Evolutionary conservation across 345 rosid species (phyloP).

Genomic region (Citrus unshiu): DNA sequence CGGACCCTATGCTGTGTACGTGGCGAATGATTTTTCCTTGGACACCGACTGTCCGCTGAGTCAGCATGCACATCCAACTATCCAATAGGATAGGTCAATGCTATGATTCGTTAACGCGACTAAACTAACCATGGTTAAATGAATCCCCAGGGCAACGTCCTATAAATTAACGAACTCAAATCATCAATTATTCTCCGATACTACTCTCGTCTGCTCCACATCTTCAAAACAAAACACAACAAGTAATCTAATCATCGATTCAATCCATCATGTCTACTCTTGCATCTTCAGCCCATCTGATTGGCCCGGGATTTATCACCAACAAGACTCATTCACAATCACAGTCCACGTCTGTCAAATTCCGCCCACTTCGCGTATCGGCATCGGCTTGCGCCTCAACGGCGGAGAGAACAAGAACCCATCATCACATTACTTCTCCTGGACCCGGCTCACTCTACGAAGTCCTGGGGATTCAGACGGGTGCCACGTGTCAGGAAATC

Average conservation of each 20-base stretch:
- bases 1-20: background rate
- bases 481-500: constrained; percentile 57
- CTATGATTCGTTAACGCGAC: constrained; percentile 14
- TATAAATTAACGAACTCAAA: constrained; percentile 8
- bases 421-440: constrained; percentile 17
- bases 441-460: constrained; percentile 44
- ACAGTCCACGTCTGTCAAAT: constrained; percentile 16
- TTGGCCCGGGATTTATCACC: constrained; percentile 3
- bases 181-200: background rate
- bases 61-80: constrained; percentile 26
- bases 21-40: background rate
- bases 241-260: too few relatives aligned
- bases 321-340: constrained; percentile 1
- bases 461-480: constrained; percentile 51
- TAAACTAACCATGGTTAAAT: constrained; percentile 27
- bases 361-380: constrained; percentile 33
- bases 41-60: constrained; percentile 38
- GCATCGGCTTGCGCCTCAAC: constrained; percentile 37
- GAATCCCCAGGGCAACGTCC: background rate
- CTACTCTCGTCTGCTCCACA: background rate
- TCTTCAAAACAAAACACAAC: background rate
- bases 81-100: constrained; percentile 22
- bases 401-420: constrained; percentile 27
- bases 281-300: constrained; percentile 15
- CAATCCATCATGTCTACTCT: constrained; percentile 32